Evolutionary conservation across 2,329 filamentous ascomycete genomes (phyloP), one percentile per base, ranked within the genome.

Genomic region (Aspergillus fructus): DNA sequence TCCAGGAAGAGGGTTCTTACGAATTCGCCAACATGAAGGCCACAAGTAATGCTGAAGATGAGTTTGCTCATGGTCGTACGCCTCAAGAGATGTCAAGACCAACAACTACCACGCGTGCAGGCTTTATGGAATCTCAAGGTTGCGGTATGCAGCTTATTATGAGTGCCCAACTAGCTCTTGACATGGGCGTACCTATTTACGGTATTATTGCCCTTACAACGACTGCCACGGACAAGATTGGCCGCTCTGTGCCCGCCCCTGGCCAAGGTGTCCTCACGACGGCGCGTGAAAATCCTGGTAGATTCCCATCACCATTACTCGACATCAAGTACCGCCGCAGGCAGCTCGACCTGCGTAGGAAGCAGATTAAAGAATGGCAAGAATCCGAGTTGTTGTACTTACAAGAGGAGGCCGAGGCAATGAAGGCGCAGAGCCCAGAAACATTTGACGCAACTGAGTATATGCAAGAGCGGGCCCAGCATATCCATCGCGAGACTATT

Each of bases 11-110:
- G 79, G 96, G 94, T 52, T 99, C 94, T 1, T 99, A 97, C 72
- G 94, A 99, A 77, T 99, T 99, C 75, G 94, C 94, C 82, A 99
- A 99, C 83, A 99, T 99, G 94, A 96, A 96, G 79, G 94, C 94
- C 59, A 99, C 94, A 55, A 97, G 93, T 84, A 99, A 97, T 72
- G 93, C 93, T 24, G 89, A 97, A 60, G 93, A 97, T 66, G 96
- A 99, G 76, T 91, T 99, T 67, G 91, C 88, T 9, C 94, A 97
- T 70, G 94, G 94, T 48, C 91, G 94, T 64, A 97, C 94, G 49
- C 93, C 94, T 12, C 86, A 88, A 76, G 94, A 99, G 78, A 99
- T 99, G 94, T 99, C 96, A 33, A 89, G 94, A 61, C 94, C 94
- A 4, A 96, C 93, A 5, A 99, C 94, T 45, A 99, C 94, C 3